A percentile compares a stretch with the other conserved stretches of the same genome.
phyloP scores from a whole-genome alignment of 2,329 filamentous ascomycete genomes.

The Fusarium anguioides region DNA sequence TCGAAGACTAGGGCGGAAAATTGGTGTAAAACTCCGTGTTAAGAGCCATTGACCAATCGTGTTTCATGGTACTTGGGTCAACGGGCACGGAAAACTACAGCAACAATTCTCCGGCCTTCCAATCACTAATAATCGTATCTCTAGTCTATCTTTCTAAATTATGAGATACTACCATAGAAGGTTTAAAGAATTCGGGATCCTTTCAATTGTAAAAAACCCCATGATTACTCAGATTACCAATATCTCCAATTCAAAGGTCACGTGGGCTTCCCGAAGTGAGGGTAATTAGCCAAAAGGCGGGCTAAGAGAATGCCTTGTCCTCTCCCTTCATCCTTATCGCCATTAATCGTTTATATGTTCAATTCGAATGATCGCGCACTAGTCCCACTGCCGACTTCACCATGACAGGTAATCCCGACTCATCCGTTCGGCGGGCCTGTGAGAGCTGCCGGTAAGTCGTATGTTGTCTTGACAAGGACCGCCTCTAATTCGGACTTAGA shows the following conservation, averaged over 20 bases:
- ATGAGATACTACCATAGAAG: not conserved
- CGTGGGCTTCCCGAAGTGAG: not conserved
- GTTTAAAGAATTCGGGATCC: not conserved
- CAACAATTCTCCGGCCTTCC: not conserved
- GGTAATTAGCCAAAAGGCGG: slow-evolving; percentile 8
- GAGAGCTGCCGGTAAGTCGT: slow-evolving; percentile 32
- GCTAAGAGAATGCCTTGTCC: slow-evolving; percentile 17
- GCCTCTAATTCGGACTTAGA: not conserved
- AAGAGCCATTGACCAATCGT: slow-evolving; percentile 29
- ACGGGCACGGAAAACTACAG: slow-evolving; percentile 30
- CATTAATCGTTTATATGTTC: not conserved
- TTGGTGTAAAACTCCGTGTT: slow-evolving; percentile 19
- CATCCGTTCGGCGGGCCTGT: slow-evolving; percentile 24
- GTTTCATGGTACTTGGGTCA: slow-evolving; percentile 2
- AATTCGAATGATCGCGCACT: not conserved
- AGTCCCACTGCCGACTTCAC: not conserved
- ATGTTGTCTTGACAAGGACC: not conserved
- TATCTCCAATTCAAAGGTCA: slow-evolving; percentile 16
- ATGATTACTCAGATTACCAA: not conserved
- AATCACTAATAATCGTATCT: not conserved
- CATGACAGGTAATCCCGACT: slow-evolving; percentile 20
- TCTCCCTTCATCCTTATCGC: not conserved
- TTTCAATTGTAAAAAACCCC: not conserved
- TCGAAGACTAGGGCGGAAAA: slow-evolving; percentile 5
- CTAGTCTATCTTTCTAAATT: not conserved